Evolutionary conservation across 202 grass and related monocot species (phyloP), one percentile per base, ranked within the genome.

Genomic region (Carex arenaria): DNA sequence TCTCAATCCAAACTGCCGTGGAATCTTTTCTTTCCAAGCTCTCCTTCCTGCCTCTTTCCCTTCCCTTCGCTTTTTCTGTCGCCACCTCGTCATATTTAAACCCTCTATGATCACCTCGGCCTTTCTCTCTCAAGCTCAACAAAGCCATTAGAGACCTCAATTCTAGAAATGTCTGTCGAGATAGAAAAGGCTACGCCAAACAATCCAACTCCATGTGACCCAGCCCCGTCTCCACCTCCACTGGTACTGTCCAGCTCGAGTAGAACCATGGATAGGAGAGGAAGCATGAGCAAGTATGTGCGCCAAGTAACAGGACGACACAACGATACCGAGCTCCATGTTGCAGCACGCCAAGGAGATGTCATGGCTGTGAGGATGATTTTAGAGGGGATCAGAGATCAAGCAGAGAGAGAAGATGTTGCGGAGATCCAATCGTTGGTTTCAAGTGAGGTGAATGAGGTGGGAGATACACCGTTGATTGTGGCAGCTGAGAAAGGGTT

Each of bases 311-410:
- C 92, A 40, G 92, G 94, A 40, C 85, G 91, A 15, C 90, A 88
- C 79, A 97, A 97, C 87, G 94, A 97, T 72, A 94, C 88, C 4
- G 90, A 94, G 81, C 84, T 94, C 56, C 90, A 97, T 87, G 88
- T 91, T 40, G 94, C 92, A 42, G 92, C 92, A 52, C 85, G 83
- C 28, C 80, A 54, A 3, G 92, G 94, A 62, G 85, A 92, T 56
- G 85, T 72, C 19, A 81, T 47, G 81, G 88, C 61, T 51, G 90
- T 91, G 80, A 82, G 85, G 36, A 82, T 74, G 83, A 93, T 89
- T 72, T 80, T 97, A 47, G 68, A 49, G 20, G 84, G 57, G 26
- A 84, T 74, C 11, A 9, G 42, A 11, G 89, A 40, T 67, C 89
- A 79, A 72, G 89, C 64, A 0, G 82, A 81, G 76, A 72, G 51